Percentiles rank a stretch among this genome's conserved stretches.
These are phyloP conservation scores for Venturia effusa DNA, from an alignment of 2,329 filamentous ascomycete species.

Conservation along the genomic window DNA sequence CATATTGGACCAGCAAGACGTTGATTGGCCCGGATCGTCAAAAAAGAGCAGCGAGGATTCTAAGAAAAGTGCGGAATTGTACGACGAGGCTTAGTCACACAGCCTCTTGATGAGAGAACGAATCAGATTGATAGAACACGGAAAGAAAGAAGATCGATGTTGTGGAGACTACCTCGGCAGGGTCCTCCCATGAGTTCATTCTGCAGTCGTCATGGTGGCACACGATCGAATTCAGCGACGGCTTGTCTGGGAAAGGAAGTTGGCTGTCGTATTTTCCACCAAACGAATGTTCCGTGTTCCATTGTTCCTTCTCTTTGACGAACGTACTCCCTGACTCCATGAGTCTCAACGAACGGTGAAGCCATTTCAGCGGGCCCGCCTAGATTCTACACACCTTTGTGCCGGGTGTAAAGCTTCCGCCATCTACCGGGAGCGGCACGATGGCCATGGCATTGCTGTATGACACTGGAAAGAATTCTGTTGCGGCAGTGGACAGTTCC, in stretches of 20 bases:
- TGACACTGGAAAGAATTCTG: neutral
- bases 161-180: neutral
- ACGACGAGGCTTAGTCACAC: no score
- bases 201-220: no score
- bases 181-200: neutral
- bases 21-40: no score
- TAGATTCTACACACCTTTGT: neutral
- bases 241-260: neutral
- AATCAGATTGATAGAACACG: neutral
- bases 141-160: neutral
- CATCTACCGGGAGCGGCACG: neutral
- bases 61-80: no score
- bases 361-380: neutral
- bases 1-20: no score
- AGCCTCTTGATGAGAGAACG: neutral
- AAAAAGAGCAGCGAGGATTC: no score
- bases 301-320: neutral
- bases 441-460: neutral
- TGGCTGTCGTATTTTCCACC: conserved; percentile 7
- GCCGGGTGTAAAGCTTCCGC: neutral
- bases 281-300: conserved; percentile 3
- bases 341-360: neutral
- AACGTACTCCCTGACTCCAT: neutral
- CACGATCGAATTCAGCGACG: no score
- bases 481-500: neutral